Base-by-base conservation (phyloP, 1,284 basidiomycete genomes). In the Paramarasmius palmivorus region DNA sequence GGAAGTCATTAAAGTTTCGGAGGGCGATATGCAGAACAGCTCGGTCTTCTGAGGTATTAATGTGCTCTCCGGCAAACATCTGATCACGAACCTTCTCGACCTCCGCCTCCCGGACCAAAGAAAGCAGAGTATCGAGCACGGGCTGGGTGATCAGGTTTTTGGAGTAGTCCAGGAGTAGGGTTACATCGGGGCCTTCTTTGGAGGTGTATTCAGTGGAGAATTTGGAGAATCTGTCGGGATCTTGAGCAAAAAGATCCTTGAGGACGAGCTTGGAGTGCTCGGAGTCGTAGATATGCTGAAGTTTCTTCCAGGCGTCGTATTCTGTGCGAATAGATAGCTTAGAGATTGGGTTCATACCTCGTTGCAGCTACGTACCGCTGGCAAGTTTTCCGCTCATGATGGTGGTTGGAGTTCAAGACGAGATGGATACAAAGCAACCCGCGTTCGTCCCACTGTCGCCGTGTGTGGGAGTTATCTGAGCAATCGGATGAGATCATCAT, bases 41-140 rank as follows among this genome's bases (percentile, higher is more conserved):
- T 55, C 96, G 92, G 68, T 91, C 95, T 72, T 99, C 96, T 22
- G 94, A 96, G 17, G 94, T 95, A 80, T 99, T 98, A 82, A 99
- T 98, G 75, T 98, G 96, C 71, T 93, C 85, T 53, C 97, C 96
- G 1, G 86, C 73, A 68, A 95, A 98, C 95, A 98, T 97, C 71
- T 88, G 88, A 69, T 98, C 92, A 51, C 95, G 84, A 71, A 84
- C 86, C 49, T 81, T 69, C 81, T 97, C 93, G 57, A 99, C 86
- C 54, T 86, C 73, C 26, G 95, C 94, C 74, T 98, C 94, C 57
- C 86, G 81, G 22, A 88, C 92, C 57, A 98, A 88, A 26, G 80
- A 73, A 63, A 98, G 79, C 52, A 98, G 85, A 15, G 83, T 77
- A 17, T 79, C 73, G 57, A 94, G 81, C 69, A 98, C 86, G 58